Base-by-base conservation (phyloP, 2,329 filamentous ascomycete genomes). In the Talaromyces sp. region DNA sequence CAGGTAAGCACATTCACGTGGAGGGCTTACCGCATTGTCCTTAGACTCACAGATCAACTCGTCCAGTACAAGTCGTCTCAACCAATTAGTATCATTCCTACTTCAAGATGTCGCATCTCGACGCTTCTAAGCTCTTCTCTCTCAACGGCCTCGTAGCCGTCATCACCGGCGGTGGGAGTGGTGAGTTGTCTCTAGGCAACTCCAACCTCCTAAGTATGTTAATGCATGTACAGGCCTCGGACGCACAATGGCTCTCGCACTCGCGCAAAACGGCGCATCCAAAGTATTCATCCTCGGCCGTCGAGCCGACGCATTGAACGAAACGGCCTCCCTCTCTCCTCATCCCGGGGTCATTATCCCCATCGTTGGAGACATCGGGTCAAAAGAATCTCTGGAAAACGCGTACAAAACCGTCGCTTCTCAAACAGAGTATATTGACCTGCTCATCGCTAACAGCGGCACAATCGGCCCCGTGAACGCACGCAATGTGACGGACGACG, bases 111-210 rank as follows among this genome's bases (percentile, higher is more conserved):
- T 37, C 53, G 11, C 53, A 56, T 50, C 53, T 59, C 19, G 41
- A 59, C 21, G 57, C 35, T 7, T 46, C 53, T 21, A 41, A 57
- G 33, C 52, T 61, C 11, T 61, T 61, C 22, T 40, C 48, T n/a
- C 40, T 59, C 31, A 55, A 62, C 13, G 82, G 81, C 17, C 71
- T 86, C 11, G 81, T 86, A 3, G 83, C 81, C 3, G 77, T 85
- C 33, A 75, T 87, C 56, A 86, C 84, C 0, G 83, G 84, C 2
- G 84, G 83, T 28, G 83, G 83, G 22, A 80, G 81, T 59, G 83
- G 82, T 84, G 61, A 52, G 71, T 63, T 17, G 2, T 17, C 7
- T 28, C 40, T 15, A 33, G n/a, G 21, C 9, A 17, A 9, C n/a
- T 10, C 1, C 17, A 39, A 17, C 17, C n/a, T 22, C 19, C 33